phyloP scores from a whole-genome alignment of 768 basidiomycete species.

The Podaxis sp. region DNA sequence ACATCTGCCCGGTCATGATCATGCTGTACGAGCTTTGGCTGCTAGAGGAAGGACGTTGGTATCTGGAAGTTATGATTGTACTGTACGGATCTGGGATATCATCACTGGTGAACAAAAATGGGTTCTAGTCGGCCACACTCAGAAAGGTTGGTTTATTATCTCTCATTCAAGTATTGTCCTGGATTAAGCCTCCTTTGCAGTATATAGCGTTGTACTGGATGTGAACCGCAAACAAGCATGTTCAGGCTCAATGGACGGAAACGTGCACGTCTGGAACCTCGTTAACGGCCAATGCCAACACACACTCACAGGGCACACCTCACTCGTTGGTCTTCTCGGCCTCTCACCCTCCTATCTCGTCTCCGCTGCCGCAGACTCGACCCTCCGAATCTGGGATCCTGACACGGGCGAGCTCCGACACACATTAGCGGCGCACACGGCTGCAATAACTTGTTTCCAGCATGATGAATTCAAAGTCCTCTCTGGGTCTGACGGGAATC shows the following conservation, averaged over 20 bases:
- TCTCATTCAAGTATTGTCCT: neutral
- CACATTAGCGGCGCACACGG: constrained; percentile 79
- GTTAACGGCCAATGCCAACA: constrained; percentile 78
- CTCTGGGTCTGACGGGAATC: constrained; percentile 90
- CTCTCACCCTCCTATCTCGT: constrained; percentile 89
- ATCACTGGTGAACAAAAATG: constrained; percentile 79
- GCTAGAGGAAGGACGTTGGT: constrained; percentile 88
- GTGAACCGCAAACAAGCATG: constrained; percentile 84
- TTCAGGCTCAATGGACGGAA: constrained; percentile 98
- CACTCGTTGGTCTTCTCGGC: constrained; percentile 90
- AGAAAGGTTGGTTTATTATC: constrained; percentile 65
- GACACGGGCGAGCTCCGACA: constrained; percentile 77
- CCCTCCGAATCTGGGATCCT: constrained; percentile 93
- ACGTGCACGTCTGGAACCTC: constrained; percentile 93
- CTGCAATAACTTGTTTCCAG: constrained; percentile 98
- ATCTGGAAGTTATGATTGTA: constrained; percentile 95
- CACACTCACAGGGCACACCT: constrained; percentile 87
- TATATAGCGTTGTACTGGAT: constrained; percentile 95
- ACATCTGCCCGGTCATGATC: constrained; percentile 85
- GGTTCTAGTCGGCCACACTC: constrained; percentile 83
- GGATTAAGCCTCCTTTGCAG: constrained; percentile 36
- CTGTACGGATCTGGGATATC: constrained; percentile 94
- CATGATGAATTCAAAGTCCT: constrained; percentile 98
- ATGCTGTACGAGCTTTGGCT: constrained; percentile 90
- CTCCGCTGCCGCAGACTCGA: constrained; percentile 95